Conservation (phyloP, 2,329 filamentous ascomycete genomes). For the Fusarium gaditjirri region DNA sequence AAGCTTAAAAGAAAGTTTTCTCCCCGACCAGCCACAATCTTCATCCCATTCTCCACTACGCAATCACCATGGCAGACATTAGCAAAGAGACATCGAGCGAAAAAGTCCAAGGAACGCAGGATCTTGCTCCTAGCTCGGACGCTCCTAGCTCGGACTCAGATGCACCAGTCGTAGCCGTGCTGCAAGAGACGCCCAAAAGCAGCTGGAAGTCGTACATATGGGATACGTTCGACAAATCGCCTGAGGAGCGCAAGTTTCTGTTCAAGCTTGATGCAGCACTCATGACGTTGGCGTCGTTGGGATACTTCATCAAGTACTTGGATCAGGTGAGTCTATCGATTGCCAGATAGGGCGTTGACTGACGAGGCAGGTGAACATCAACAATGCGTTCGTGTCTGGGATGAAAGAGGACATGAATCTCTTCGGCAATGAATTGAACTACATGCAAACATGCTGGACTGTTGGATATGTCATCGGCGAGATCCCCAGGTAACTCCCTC, state of each 20-base stretch:
- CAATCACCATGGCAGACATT: neutral
- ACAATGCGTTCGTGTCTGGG: constrained; percentile 48
- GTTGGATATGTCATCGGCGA: constrained; percentile 67
- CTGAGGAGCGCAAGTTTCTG: constrained; percentile 54
- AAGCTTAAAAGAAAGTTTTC: constrained; percentile 24
- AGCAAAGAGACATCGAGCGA: neutral
- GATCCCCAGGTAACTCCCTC: constrained; percentile 43
- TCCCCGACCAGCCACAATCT: neutral
- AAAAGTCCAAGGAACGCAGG: neutral
- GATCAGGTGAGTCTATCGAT: constrained; percentile 42
- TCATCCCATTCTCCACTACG: too few relatives aligned
- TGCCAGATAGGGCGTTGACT: fast-evolving
- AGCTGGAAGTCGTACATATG: constrained; percentile 59
- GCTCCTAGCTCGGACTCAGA: constrained; percentile 6
- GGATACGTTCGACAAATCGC: constrained; percentile 59
- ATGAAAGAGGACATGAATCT: constrained; percentile 65
- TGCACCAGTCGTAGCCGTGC: neutral
- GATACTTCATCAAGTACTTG: constrained; percentile 54
- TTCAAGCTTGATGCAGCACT: constrained; percentile 57
- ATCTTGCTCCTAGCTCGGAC: neutral
- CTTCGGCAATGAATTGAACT: constrained; percentile 58
- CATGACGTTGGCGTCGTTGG: constrained; percentile 50
- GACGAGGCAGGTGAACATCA: constrained; percentile 38
- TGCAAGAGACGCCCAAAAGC: constrained; percentile 20
- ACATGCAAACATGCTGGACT: constrained; percentile 65